Evolutionary conservation across 331 rosid species (phyloP).

Genomic region (Pyracantha coccinea): DNA sequence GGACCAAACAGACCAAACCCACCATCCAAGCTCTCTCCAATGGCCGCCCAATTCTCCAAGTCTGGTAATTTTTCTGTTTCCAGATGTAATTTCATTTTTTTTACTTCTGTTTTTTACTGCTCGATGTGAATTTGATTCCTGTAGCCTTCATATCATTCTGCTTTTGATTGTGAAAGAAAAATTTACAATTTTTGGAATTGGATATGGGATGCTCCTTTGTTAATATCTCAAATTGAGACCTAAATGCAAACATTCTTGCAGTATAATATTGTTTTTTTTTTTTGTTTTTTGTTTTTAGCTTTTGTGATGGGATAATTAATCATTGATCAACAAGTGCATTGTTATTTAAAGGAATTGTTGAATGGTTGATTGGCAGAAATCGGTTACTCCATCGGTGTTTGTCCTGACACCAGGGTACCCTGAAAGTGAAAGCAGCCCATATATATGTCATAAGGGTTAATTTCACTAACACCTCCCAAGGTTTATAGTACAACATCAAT

Average conservation of each 20-base stretch:
- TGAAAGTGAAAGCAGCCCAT: not conserved
- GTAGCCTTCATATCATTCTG: not conserved
- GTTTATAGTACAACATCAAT: no score
- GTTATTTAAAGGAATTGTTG: not conserved
- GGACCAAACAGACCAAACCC: constrained; percentile 13
- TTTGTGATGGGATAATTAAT: not conserved
- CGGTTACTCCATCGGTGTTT: not conserved
- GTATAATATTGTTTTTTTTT: no score
- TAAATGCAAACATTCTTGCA: not conserved
- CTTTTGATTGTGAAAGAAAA: not conserved
- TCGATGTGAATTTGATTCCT: not conserved
- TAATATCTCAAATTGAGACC: not conserved
- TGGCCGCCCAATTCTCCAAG: constrained; percentile 30
- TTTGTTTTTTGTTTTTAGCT: not conserved
- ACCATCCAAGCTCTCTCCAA: constrained; percentile 24
- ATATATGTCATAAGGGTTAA: no score
- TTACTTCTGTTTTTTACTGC: not conserved
- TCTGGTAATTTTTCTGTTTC: constrained; percentile 34
- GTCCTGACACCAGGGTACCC: not conserved
- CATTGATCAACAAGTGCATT: not conserved
- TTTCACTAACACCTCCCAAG: no score
- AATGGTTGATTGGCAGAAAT: not conserved
- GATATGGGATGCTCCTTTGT: not conserved
- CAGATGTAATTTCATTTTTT: not conserved
- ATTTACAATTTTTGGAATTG: not conserved